phyloP scores from a whole-genome alignment of 2,329 filamentous ascomycete genomes.

The Zymoseptoria crescenta region DNA sequence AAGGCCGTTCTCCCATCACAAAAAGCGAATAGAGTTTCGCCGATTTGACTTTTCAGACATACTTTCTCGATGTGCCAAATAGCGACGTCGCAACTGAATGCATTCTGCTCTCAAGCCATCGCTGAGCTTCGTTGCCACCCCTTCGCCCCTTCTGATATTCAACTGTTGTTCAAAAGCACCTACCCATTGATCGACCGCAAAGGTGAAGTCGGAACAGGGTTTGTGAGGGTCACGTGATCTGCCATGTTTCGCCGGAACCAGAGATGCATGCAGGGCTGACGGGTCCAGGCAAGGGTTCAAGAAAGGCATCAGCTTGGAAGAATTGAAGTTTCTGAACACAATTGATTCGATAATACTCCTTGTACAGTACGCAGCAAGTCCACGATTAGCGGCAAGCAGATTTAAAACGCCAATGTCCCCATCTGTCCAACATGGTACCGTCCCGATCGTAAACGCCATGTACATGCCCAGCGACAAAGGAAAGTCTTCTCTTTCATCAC shows the following conservation, averaged over 20 bases:
- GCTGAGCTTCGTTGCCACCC: too few species aligned
- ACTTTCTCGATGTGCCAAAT: background rate
- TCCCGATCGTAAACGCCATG: slow-evolving; percentile 9
- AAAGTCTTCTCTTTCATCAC: background rate
- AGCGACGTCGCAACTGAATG: background rate
- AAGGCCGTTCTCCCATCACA: too few species aligned
- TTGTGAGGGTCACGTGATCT: background rate
- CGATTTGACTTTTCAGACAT: background rate
- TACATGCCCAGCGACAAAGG: slow-evolving; percentile 8
- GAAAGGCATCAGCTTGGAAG: background rate
- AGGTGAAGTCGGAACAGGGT: background rate
- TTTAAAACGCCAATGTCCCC: slow-evolving; percentile 1
- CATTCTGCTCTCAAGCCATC: too few species aligned
- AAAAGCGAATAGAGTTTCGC: background rate
- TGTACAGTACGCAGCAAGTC: background rate
- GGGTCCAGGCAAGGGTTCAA: background rate
- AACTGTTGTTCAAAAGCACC: too few species aligned
- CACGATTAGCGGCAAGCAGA: slow-evolving; percentile 17
- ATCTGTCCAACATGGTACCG: slow-evolving; percentile 6
- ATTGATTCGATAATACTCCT: background rate
- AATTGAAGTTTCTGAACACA: background rate
- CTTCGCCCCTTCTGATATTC: too few species aligned
- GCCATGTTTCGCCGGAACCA: background rate
- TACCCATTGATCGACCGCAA: too few species aligned
- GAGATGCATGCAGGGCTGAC: background rate